Conservation (phyloP, 805 yeast genomes). For the Citeromyces matritensis region DNA sequence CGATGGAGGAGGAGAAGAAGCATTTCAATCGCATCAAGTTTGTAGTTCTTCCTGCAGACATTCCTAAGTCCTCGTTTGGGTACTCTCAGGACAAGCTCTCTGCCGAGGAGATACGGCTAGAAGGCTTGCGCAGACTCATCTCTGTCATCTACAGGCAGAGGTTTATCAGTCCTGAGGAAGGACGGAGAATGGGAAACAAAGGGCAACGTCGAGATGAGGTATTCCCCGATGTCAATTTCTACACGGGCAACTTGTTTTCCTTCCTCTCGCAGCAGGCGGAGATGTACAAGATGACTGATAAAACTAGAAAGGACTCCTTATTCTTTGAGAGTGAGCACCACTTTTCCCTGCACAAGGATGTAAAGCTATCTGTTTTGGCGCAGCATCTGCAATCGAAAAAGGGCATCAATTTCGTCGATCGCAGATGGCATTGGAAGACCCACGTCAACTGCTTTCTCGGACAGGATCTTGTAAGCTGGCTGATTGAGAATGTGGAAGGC, state of each 20-base stretch:
- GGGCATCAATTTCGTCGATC: conserved; percentile 56
- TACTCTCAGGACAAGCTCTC: conserved; percentile 44
- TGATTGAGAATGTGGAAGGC: conserved; percentile 64
- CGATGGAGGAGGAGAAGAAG: conserved; percentile 35
- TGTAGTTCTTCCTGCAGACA: conserved; percentile 70
- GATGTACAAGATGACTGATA: conserved; percentile 8
- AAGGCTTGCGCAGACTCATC: conserved; percentile 66
- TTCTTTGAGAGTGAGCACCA: conserved; percentile 18
- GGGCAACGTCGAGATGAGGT: conserved; percentile 19
- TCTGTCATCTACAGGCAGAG: conserved; percentile 44
- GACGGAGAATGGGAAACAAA: conserved; percentile 13
- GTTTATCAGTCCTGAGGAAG: conserved; percentile 26
- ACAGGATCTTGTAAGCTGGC: conserved; percentile 75
- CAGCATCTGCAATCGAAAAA: conserved; percentile 48
- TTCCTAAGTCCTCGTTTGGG: conserved; percentile 35
- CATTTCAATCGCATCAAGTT: conserved; percentile 60
- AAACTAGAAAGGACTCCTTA: conserved; percentile 6
- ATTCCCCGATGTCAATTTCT: conserved; percentile 66
- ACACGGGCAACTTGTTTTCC: conserved; percentile 70
- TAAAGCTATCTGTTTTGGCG: conserved; percentile 39
- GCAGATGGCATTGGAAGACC: conserved; percentile 82
- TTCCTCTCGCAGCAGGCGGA: conserved; percentile 43
- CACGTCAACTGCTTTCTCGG: conserved; percentile 76
- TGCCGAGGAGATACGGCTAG: conserved; percentile 84
- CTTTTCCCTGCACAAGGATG: conserved; percentile 23